These are phyloP conservation scores for Puccinia novopanici DNA, from an alignment of 1,284 basidiomycete species.

Conservation along the genomic window DNA sequence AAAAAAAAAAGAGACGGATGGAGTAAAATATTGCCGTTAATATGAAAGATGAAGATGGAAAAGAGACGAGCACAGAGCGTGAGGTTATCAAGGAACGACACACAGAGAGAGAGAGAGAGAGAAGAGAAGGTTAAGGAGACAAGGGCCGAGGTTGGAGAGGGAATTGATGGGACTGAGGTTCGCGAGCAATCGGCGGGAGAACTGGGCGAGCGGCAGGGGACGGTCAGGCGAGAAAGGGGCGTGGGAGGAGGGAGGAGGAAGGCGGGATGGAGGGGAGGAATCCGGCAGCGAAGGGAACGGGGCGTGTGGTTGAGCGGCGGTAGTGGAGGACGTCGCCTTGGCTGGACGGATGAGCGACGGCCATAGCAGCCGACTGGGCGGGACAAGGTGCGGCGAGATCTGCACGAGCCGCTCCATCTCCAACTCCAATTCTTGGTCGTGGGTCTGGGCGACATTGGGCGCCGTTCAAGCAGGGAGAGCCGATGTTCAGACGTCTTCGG, in stretches of 20 bases:
- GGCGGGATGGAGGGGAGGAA: background rate
- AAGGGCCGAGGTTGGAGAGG: too few relatives aligned
- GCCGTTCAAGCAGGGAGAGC: background rate
- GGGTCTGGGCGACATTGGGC: background rate
- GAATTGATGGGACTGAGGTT: background rate
- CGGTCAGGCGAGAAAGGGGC: background rate
- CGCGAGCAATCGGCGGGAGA: background rate
- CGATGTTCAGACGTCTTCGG: background rate
- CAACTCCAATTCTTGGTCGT: slow-evolving; percentile 7
- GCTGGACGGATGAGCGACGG: slow-evolving; percentile 15
- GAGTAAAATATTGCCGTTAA: too few relatives aligned
- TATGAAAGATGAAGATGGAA: too few relatives aligned
- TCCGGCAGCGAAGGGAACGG: background rate
- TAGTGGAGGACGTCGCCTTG: background rate
- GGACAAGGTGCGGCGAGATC: slow-evolving; percentile 37
- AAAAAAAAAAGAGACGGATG: too few relatives aligned
- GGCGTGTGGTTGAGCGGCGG: background rate
- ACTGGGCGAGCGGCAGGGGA: background rate
- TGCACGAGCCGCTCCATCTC: slow-evolving; percentile 7
- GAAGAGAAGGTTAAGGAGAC: background rate
- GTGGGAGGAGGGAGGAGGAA: background rate
- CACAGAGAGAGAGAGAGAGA: background rate
- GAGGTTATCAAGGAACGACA: background rate
- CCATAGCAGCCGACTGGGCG: slow-evolving; percentile 38
- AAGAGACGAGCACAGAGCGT: too few relatives aligned